Evolutionary conservation across 2,329 filamentous ascomycete genomes (phyloP).

Genomic region (Neophaeococcomyces mojaviensis): DNA sequence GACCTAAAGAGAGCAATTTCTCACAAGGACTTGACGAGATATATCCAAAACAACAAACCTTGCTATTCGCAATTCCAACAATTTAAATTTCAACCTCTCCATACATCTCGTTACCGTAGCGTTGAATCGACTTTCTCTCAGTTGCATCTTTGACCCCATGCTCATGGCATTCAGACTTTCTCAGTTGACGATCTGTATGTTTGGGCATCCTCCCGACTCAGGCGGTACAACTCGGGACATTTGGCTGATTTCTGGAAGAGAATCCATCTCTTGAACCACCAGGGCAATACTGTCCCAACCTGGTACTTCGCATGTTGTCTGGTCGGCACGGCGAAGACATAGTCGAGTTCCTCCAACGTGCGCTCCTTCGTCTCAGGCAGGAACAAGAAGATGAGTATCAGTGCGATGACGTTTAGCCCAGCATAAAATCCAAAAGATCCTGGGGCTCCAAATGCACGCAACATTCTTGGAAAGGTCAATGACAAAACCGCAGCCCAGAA

Average conservation of each 20-base stretch:
- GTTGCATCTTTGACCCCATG: no score
- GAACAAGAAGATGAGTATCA: slow-evolving; percentile 42
- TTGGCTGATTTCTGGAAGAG: slow-evolving; percentile 25
- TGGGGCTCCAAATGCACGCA: slow-evolving; percentile 32
- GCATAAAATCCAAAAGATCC: slow-evolving; percentile 54
- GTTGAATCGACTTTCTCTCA: no score
- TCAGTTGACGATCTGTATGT: no score
- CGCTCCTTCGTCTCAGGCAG: slow-evolving; percentile 34
- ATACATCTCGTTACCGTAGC: no score
- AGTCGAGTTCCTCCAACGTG: slow-evolving; percentile 34
- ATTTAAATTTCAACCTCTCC: no score
- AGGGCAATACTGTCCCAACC: slow-evolving; percentile 34
- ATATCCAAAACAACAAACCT: no score
- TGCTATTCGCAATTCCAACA: no score
- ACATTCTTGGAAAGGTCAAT: slow-evolving; percentile 30
- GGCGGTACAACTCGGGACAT: slow-evolving; percentile 1
- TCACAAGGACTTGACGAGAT: no score
- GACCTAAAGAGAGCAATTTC: no score
- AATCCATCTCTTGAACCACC: slow-evolving; percentile 40
- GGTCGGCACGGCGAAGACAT: slow-evolving; percentile 49
- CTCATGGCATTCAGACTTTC: no score
- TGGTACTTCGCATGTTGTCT: slow-evolving; percentile 35
- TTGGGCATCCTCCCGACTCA: no score
- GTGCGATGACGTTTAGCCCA: slow-evolving; percentile 40
- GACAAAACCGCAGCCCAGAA: slow-evolving; percentile 43